These are phyloP conservation scores for Cercospora citrullina DNA, from an alignment of 2,329 filamentous ascomycete genomes.

Conservation along the genomic window DNA sequence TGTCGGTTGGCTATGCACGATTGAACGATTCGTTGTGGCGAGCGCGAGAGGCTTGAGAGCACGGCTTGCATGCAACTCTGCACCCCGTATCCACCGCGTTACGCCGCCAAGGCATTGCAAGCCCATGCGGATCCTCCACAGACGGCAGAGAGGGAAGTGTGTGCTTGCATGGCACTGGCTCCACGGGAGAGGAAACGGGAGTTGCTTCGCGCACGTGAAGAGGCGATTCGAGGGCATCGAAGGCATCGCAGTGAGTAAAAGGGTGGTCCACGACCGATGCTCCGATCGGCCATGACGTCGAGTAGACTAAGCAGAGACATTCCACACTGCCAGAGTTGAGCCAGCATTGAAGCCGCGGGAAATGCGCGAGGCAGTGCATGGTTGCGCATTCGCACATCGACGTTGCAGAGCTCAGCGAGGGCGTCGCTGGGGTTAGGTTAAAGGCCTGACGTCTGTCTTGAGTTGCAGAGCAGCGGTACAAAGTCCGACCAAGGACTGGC, in stretches of 20 bases:
- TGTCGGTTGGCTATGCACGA: background rate
- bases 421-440: too few species aligned
- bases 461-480: conserved; percentile 1
- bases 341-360: background rate
- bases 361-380: background rate
- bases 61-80: background rate
- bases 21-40: background rate
- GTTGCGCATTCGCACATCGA: background rate
- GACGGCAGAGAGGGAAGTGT: background rate
- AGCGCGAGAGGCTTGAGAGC: background rate
- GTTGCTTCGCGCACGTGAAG: background rate
- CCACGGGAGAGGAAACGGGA: background rate
- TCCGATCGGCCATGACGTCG: conserved; percentile 1
- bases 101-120: background rate
- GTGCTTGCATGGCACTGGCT: background rate
- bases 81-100: background rate
- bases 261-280: background rate
- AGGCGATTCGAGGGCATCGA: background rate
- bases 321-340: background rate
- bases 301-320: background rate
- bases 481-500: background rate
- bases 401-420: background rate
- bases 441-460: conserved; percentile 4
- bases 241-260: background rate
- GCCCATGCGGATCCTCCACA: background rate